Conservation (phyloP, 768 basidiomycete genomes). For the Porphyrellus cyaneotinctus region DNA sequence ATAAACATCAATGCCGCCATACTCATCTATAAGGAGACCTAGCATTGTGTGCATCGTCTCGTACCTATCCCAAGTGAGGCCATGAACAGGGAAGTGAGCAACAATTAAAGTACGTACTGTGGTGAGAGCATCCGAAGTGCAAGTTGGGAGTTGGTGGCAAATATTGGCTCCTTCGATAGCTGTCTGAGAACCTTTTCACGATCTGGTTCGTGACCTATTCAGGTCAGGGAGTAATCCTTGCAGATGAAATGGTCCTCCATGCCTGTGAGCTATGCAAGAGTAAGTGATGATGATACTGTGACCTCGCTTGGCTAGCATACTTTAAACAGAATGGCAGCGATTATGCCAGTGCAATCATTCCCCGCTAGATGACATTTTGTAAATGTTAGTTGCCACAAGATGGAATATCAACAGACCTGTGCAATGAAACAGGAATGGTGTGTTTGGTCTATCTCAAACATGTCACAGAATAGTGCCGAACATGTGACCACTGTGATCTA, state of each 20-base stretch:
- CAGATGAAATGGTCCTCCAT: constrained; percentile 63
- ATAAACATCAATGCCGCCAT: constrained; percentile 67
- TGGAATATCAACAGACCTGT: constrained; percentile 41
- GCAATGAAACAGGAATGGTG: constrained; percentile 71
- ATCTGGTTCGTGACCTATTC: constrained; percentile 76
- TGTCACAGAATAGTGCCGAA: constrained; percentile 73
- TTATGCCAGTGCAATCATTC: constrained; percentile 77
- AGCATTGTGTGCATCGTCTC: constrained; percentile 79
- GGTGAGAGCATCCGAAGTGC: constrained; percentile 83
- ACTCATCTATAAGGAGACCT: constrained; percentile 53
- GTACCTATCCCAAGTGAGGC: constrained; percentile 37
- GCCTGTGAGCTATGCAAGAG: constrained; percentile 56
- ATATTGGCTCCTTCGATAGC: constrained; percentile 65
- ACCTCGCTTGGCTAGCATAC: constrained; percentile 32
- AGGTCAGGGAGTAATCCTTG: constrained; percentile 71
- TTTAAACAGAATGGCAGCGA: constrained; percentile 69
- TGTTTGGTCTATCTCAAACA: constrained; percentile 63
- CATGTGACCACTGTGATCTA: constrained; percentile 65
- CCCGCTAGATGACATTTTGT: constrained; percentile 45
- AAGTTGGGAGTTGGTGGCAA: constrained; percentile 67
- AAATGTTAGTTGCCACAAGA: background rate
- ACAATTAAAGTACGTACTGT: constrained; percentile 39
- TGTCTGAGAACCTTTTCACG: constrained; percentile 66
- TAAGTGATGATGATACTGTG: background rate
- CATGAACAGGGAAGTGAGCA: background rate